A percentile compares a stretch with the other conserved stretches of the same genome.
These are phyloP conservation scores for Diaporthe amygdali DNA, from an alignment of 2,329 filamentous ascomycete species.

Conservation along the genomic window DNA sequence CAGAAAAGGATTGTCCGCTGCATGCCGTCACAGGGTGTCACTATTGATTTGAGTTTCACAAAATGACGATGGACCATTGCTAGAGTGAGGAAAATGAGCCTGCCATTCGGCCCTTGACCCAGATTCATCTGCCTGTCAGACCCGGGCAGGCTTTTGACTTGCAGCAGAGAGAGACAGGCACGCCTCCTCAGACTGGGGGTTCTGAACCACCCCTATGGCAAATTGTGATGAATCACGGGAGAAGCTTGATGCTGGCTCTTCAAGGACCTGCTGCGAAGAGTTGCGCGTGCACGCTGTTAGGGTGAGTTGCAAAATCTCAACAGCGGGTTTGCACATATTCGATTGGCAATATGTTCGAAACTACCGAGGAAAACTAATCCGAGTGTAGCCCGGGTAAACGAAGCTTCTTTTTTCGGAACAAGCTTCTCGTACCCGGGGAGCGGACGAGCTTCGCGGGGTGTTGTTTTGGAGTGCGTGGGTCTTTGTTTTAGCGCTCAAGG, in stretches of 20 bases:
- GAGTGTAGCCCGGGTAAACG: not conserved
- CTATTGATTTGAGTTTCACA: conserved; percentile 5
- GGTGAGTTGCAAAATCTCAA: not conserved
- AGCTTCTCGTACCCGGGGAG: conserved; percentile 6
- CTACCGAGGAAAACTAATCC: not conserved
- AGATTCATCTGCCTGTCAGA: conserved; percentile 22
- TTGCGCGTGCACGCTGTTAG: not conserved
- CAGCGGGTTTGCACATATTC: not conserved
- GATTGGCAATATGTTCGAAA: conserved; percentile 11
- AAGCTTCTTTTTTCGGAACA: conserved; percentile 4
- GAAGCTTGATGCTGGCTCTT: not conserved
- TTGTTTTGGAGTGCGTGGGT: conserved; percentile 3
- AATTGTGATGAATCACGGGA: not conserved
- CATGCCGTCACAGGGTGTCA: conserved; percentile 9
- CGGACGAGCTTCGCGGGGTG: not conserved
- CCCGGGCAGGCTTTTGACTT: conserved; percentile 13
- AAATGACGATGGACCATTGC: not conserved
- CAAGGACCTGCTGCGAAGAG: not conserved
- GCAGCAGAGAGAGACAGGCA: conserved; percentile 18
- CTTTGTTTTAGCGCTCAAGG: not conserved
- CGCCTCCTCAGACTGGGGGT: not conserved
- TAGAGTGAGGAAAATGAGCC: not conserved
- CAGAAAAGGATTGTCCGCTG: conserved; percentile 11
- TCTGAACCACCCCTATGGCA: not conserved
- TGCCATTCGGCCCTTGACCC: conserved; percentile 8